Conservation (phyloP, 768 basidiomycete species). For the Ephemerocybe angulata region DNA sequence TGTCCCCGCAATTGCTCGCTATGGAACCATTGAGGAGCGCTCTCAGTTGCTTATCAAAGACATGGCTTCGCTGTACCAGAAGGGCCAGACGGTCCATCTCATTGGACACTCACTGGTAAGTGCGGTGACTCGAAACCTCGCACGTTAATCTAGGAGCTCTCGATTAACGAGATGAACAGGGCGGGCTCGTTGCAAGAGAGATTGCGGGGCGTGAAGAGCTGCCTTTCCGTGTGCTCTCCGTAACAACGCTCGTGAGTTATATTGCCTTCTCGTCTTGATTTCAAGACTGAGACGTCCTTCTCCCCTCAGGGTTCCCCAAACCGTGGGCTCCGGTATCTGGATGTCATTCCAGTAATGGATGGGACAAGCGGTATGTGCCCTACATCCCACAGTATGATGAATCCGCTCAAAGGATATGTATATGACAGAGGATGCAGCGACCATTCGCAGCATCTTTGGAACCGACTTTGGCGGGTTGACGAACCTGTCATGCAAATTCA, state of each 20-base stretch:
- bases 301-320: not conserved
- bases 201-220: not conserved
- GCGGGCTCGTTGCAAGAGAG: slow-evolving; percentile 8
- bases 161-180: not conserved
- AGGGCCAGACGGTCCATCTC: slow-evolving; percentile 8
- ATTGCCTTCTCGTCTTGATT: not conserved
- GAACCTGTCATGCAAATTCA: not conserved
- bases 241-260: slow-evolving; percentile 8
- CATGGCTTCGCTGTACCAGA: not conserved
- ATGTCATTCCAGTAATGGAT: not conserved
- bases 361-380: not conserved
- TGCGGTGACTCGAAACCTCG: not conserved
- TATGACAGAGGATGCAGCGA: not conserved
- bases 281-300: not conserved
- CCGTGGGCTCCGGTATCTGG: not conserved
- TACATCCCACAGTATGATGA: not conserved
- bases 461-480: not conserved
- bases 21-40: slow-evolving; percentile 9
- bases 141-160: not conserved
- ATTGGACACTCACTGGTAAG: slow-evolving; percentile 12
- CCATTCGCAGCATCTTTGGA: not conserved
- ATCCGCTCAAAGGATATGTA: not conserved
- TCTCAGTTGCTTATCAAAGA: not conserved
- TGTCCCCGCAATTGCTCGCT: not conserved
- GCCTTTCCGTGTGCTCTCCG: slow-evolving; percentile 8